Evolutionary conservation across 73 alveolate species (phyloP), one percentile per base, ranked within the genome.

Genomic region (Paramecium primaurelia): DNA sequence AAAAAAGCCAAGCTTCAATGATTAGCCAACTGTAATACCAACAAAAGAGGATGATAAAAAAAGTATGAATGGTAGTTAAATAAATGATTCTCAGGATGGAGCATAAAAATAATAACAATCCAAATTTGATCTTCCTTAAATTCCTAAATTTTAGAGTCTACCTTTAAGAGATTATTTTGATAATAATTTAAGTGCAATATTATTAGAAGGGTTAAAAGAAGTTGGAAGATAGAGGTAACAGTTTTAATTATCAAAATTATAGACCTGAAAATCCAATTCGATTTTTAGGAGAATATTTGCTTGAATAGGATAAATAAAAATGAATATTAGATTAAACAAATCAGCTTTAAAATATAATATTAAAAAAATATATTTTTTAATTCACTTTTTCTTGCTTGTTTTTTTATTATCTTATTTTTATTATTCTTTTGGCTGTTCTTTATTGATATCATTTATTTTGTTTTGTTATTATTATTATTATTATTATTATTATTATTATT

Each of bases 361-460:
- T 2, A 11, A 37, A 12, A 36, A 37, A 36, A 71, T 36, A 71
- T 18, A 36, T 1, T 71, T 71, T 36, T 71, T 1, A 7, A 73
- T 34, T 73, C 87, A 73, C 32, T 73, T 73, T 73, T 73, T 73
- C 38, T 73, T 73, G 38, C 12, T 73, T 14, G 58, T 44, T 73
- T 73, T 73, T 73, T 73, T 73, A 37, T 32, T 32, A 8, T 73
- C 54, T 20, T 73, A 20, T 73, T 73, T 73, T 30, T 32, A 44
- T 73, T 37, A 37, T 73, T 73, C 87, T 73, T 73, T 73, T 36
- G 87, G 34, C n/a, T 73, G 11, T 73, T 73, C 58, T 73, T 73
- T 73, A 32, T 68, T 68, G 6, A 8, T 28, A 11, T 68, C 84
- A 54, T 73, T 73, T 73, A 1, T 34, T 38, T 73, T 73, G 18